A percentile compares a stretch with the other conserved stretches of the same genome.
These are phyloP conservation scores for Coemansia sp. DNA, from an alignment of 192 early-diverging fungal genomes.

Conservation along the genomic window DNA sequence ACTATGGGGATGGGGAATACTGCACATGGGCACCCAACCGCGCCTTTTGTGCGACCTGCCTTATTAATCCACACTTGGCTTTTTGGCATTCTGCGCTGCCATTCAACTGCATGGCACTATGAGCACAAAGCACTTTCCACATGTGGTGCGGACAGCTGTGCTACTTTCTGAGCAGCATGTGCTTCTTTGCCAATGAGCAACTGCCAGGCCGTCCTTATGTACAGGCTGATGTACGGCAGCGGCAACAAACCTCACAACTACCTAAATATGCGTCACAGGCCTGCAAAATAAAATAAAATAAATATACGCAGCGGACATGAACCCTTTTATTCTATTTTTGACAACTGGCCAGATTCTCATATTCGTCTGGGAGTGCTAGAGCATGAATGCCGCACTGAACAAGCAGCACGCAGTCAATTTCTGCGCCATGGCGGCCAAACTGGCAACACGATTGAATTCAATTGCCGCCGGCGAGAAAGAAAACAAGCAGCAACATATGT, in stretches of 20 bases:
- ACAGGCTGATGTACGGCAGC: background rate
- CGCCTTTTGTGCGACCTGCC: background rate
- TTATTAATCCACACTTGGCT: background rate
- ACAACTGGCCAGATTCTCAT: too few relatives aligned
- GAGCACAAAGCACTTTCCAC: background rate
- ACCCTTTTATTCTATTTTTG: too few relatives aligned
- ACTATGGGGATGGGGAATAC: constrained; percentile 6
- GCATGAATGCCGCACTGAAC: background rate
- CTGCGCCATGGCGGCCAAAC: background rate
- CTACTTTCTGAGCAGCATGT: background rate
- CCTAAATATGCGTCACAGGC: background rate
- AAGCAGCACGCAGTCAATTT: background rate
- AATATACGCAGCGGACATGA: background rate
- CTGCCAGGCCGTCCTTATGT: background rate
- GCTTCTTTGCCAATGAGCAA: background rate
- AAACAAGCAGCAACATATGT: background rate
- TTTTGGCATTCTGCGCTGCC: too few relatives aligned
- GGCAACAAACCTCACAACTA: background rate
- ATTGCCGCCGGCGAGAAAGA: background rate
- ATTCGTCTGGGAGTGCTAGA: background rate
- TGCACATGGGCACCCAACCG: constrained; percentile 1
- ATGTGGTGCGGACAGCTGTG: background rate
- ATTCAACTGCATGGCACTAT: background rate
- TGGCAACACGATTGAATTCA: background rate
- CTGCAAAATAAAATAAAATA: background rate